phyloP scores from a whole-genome alignment of 306 rosid species.

The Sindora glabra region DNA sequence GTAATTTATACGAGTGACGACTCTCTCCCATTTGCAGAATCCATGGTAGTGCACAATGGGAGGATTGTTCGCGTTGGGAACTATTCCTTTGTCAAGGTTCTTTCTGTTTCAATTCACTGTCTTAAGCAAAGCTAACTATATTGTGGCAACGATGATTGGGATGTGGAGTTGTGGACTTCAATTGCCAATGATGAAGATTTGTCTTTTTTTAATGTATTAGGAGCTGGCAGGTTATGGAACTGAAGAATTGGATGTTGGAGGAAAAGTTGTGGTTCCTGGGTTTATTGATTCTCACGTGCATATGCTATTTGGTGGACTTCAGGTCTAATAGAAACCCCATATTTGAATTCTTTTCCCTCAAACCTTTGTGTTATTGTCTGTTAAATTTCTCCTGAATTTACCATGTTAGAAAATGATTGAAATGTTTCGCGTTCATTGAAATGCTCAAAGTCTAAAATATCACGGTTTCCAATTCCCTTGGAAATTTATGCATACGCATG shows the following conservation, averaged over 20 bases:
- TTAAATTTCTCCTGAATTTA: background rate
- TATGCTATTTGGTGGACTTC: conserved; percentile 62
- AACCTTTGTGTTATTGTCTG: background rate
- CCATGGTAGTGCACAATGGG: conserved; percentile 66
- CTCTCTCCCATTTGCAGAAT: conserved; percentile 60
- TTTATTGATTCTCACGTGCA: conserved; percentile 84
- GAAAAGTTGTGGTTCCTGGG: conserved; percentile 81
- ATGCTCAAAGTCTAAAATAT: background rate
- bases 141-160: too few species aligned
- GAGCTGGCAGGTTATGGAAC: conserved; percentile 60
- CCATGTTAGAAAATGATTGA: background rate
- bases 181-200: background rate
- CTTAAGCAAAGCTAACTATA: background rate
- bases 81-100: conserved; percentile 55
- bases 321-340: conserved; percentile 31
- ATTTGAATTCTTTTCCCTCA: background rate
- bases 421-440: background rate
- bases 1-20: conserved; percentile 64
- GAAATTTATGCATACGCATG: background rate
- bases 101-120: background rate
- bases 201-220: conserved; percentile 26
- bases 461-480: background rate
- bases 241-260: conserved; percentile 52
- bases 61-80: conserved; percentile 64
- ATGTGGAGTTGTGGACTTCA: background rate